Evolutionary conservation across 1,284 basidiomycete species (phyloP).

Genomic region (Puccinia horiana): DNA sequence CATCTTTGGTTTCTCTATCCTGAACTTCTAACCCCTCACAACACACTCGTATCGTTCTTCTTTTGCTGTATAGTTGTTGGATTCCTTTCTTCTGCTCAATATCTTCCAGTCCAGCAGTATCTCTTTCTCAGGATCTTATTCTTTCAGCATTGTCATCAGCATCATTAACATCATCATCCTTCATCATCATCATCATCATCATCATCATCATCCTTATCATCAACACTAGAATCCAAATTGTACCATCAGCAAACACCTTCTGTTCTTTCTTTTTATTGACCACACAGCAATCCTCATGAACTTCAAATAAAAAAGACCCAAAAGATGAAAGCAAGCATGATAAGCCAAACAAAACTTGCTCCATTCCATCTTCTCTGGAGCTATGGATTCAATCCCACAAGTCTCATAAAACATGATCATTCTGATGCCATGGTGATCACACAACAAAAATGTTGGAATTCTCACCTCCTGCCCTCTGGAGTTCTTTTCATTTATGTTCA

Average conservation of each 20-base stretch:
- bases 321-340: too few relatives aligned
- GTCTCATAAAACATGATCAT: too few relatives aligned
- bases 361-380: too few relatives aligned
- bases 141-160: not conserved
- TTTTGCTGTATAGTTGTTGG: not conserved
- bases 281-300: not conserved
- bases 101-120: too few relatives aligned
- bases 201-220: not conserved
- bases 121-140: too few relatives aligned
- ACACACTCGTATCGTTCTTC: not conserved
- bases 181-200: not conserved
- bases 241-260: not conserved
- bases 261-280: not conserved
- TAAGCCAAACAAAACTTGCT: too few relatives aligned
- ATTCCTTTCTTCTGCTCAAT: not conserved
- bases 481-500: too few relatives aligned
- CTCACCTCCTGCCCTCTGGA: too few relatives aligned
- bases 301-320: too few relatives aligned
- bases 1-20: constrained; percentile 1
- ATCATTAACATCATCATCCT: not conserved
- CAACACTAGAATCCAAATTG: not conserved
- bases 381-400: too few relatives aligned
- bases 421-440: too few relatives aligned
- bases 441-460: too few relatives aligned
- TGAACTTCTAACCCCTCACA: not conserved